Evolutionary conservation across 768 basidiomycete genomes (phyloP).

Genomic region (Cytidiella melzeri): DNA sequence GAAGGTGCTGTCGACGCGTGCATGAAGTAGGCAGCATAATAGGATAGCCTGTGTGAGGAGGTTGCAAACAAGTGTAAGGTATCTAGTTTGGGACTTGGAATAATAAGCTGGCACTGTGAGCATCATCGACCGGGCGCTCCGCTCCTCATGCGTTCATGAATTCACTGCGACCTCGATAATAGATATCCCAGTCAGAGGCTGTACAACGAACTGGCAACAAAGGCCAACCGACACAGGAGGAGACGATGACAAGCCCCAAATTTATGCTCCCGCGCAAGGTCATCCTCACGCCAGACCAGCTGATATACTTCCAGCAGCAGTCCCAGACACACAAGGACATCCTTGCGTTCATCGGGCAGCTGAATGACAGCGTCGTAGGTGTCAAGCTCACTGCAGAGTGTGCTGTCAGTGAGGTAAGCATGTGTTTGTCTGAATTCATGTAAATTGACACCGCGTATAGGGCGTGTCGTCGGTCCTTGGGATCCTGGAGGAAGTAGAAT

Average conservation of each 20-base stretch:
- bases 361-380: conserved; percentile 73
- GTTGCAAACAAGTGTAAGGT: too few species aligned
- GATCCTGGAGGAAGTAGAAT: conserved; percentile 62
- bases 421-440: background rate
- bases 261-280: conserved; percentile 47
- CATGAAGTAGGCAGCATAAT: too few species aligned
- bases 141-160: too few species aligned
- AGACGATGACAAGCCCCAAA: background rate
- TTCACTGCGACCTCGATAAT: too few species aligned
- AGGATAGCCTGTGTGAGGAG: too few species aligned
- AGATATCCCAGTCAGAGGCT: too few species aligned
- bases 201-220: too few species aligned
- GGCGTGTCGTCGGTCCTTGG: conserved; percentile 54
- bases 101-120: too few species aligned
- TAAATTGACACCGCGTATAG: conserved; percentile 32
- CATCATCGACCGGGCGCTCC: too few species aligned
- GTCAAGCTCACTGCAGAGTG: conserved; percentile 69
- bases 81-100: too few species aligned
- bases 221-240: too few species aligned
- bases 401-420: conserved; percentile 26
- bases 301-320: conserved; percentile 65
- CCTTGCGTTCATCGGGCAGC: conserved; percentile 59
- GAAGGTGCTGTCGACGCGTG: too few species aligned
- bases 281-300: conserved; percentile 72
- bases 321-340: conserved; percentile 67